Evolutionary conservation across 2,329 filamentous ascomycete genomes (phyloP), one percentile per base, ranked within the genome.

Genomic region (Dothidotthia symphoricarpi): DNA sequence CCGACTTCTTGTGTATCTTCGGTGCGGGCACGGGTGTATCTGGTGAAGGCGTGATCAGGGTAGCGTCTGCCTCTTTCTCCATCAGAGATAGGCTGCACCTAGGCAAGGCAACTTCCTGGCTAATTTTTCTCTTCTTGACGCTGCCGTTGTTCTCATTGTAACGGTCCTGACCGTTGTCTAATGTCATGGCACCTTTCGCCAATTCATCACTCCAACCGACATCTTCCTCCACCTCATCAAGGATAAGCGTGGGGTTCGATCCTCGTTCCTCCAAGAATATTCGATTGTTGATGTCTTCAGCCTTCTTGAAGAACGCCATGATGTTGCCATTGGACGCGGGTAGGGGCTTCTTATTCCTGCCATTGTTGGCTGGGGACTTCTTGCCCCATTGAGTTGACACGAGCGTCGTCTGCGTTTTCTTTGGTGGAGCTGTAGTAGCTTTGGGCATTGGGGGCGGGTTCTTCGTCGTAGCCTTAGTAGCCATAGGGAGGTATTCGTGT

Each of bases 291-390:
- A 66, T 64, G 31, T 68, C 63, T 30, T 72, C 73, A 1, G 70
- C 61, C 58, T 76, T 78, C 53, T 74, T 75, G 64, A 78, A 78
- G 55, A 78, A 78, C 31, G 65, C 69, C 58, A 76, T 64, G 42
- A 78, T 78, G 45, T 73, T 77, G 31, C 69, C 68, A 49, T 77
- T 77, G 14, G 66, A 60, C 36, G 70, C 68, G 11, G 54, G 55
- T 22, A 63, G 64, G 11, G 60, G 51, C 36, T 66, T 68, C 49
- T 70, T 74, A 8, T 43, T 41, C 27, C 54, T 59, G 34, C 48
- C 57, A 45, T 49, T 55, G 36, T 45, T 53, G 10, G 66, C 64
- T 5, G 57, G 39, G 12, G 59, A 45, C 30, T 61, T 65, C 40
- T 63, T 64, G 10, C 49, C 55, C 47, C 60, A 63, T 9, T 55